Evolutionary conservation across 441 rosid species (phyloP), one percentile per base, ranked within the genome.

Genomic region (Arabidopsis lyrata): DNA sequence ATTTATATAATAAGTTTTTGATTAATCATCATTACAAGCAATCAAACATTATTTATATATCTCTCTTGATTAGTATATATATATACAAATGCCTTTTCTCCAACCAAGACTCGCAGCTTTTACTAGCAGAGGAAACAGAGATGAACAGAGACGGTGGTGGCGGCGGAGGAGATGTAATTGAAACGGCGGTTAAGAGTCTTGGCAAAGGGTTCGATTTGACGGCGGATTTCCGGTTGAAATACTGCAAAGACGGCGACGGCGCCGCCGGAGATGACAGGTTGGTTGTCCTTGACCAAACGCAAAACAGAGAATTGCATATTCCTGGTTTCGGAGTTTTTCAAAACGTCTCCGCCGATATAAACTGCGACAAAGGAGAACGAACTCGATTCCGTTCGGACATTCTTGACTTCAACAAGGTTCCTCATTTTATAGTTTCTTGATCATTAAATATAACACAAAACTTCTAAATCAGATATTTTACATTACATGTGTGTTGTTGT

Each of bases 171-270:
- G 70, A 84, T 75, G 87, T 77, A 42, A 82, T 85, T 31, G 89
- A 89, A 70, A 79, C 38, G 68, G 95, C 88, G 66, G 42, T 92
- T 4, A 81, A 77, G 66, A 83, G 97, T 84, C 83, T 95, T 1
- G 99, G 99, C 5, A 88, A 57, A 84, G 99, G 99, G 0, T 92
- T 95, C 68, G 99, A 95, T 82, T 74, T 95, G 48, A 88, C 99
- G 9, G 85, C 80, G 3, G 97, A 92, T 70, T 92, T 88, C 66
- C 82, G 89, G 36, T 90, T 92, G 59, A 88, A 83, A 66, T 92
- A 75, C 72, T 88, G 97, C 82, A 95, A 90, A 79, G 66, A 62
- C 59, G 77, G 77, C 31, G 97, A 94, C 39, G 52, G 77, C 1
- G 68, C 41, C 63, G 35, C 32, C 47, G 97, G 97, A 27, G 73